Conservation (phyloP, 2,329 filamentous ascomycete species). For the Elsinoe fawcettii region DNA sequence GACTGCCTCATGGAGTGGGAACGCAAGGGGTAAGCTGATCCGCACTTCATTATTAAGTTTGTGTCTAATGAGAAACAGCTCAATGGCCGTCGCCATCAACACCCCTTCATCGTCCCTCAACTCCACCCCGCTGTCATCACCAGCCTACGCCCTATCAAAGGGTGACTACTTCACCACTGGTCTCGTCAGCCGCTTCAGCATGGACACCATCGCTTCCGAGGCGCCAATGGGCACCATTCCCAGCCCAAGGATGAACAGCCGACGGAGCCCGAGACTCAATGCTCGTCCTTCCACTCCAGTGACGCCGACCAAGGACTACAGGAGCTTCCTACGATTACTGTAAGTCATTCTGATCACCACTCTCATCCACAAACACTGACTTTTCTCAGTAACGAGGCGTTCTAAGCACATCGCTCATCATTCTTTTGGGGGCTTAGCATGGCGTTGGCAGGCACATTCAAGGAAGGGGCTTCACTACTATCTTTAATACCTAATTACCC, state of each 20-base stretch:
- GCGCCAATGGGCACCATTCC: not conserved
- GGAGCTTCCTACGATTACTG: slow-evolving; percentile 12
- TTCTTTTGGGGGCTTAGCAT: not conserved
- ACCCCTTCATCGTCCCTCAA: not conserved
- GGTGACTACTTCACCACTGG: slow-evolving; percentile 3
- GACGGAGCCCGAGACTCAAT: not conserved
- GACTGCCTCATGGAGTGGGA: slow-evolving; percentile 16
- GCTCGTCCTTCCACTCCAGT: not conserved
- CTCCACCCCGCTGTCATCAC: not conserved
- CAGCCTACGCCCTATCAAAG: not conserved
- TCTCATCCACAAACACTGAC: not conserved
- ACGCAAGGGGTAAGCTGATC: slow-evolving; percentile 3
- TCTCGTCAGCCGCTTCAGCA: not conserved
- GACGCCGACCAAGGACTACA: slow-evolving; percentile 9
- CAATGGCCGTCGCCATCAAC: slow-evolving; percentile 10
- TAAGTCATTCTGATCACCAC: not conserved
- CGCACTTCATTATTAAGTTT: not conserved
- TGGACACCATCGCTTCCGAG: slow-evolving; percentile 1
- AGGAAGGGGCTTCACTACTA: not conserved
- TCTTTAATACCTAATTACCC: not conserved
- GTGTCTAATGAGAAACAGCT: not conserved
- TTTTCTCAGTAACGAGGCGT: not conserved
- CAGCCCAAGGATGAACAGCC: not conserved
- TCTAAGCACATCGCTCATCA: not conserved
- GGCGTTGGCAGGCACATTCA: not conserved